A percentile compares a stretch with the other conserved stretches of the same genome.
Evolutionary conservation across 1,284 basidiomycete species (phyloP).

Genomic region (Xerocomus nothofagi): DNA sequence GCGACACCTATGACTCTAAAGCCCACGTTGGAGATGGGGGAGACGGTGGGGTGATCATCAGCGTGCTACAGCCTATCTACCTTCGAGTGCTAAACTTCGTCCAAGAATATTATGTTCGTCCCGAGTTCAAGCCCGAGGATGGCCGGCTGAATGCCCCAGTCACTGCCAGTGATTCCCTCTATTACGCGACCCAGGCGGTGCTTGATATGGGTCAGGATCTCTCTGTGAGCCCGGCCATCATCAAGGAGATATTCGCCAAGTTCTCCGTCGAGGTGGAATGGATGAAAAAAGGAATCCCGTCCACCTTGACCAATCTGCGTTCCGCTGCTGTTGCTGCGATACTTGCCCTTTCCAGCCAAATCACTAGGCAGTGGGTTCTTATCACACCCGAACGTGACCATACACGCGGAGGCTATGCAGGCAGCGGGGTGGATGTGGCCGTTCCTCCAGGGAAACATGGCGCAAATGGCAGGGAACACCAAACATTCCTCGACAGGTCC

Average conservation of each 20-base stretch:
- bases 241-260: neutral
- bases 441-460: neutral
- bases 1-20: neutral
- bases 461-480: neutral
- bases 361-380: neutral
- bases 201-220: neutral
- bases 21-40: neutral
- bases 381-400: neutral
- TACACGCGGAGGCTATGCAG: neutral
- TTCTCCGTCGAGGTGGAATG: neutral
- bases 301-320: neutral
- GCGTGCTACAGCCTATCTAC: neutral
- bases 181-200: neutral
- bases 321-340: neutral
- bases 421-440: neutral
- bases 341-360: neutral
- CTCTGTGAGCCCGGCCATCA: neutral
- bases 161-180: neutral
- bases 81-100: neutral
- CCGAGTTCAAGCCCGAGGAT: neutral
- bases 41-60: neutral
- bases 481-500: neutral
- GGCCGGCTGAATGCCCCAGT: neutral
- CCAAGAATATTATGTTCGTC: no score
- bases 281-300: neutral